Conservation (phyloP, 176 grass and related monocot genomes). For the Aegilops bicornis region DNA sequence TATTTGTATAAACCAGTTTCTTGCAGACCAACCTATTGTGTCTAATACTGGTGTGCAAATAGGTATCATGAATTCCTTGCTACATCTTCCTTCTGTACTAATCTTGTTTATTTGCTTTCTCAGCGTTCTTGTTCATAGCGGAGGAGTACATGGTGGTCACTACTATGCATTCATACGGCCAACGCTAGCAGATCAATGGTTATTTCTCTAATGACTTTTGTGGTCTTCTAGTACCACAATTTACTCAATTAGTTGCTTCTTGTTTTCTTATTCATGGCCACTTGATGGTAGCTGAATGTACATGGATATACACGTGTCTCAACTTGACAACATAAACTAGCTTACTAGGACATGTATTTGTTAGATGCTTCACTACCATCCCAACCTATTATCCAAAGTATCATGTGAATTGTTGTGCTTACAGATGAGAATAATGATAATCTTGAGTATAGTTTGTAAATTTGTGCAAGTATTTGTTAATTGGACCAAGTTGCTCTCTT, state of each 20-base stretch:
- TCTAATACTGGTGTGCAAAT: slow-evolving; percentile 7
- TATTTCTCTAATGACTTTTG: slow-evolving; percentile 37
- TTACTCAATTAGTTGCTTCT: slow-evolving; percentile 26
- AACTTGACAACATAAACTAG: slow-evolving; percentile 5
- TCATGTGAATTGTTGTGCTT: neutral
- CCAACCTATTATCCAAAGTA: neutral
- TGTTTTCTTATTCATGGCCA: neutral
- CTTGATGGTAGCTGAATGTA: neutral
- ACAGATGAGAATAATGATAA: slow-evolving; percentile 1
- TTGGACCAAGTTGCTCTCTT: neutral
- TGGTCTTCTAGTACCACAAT: neutral
- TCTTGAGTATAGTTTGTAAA: neutral
- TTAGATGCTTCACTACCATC: neutral
- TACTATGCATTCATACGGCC: slow-evolving; percentile 95
- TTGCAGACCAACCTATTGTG: neutral
- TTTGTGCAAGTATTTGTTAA: slow-evolving; percentile 2
- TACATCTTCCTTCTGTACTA: slow-evolving; percentile 32
- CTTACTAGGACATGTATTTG: neutral
- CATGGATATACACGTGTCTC: neutral
- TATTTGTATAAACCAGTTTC: slow-evolving; percentile 12
- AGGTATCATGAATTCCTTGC: neutral
- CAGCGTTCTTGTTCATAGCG: slow-evolving; percentile 97
- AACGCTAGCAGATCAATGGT: slow-evolving; percentile 81
- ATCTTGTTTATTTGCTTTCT: slow-evolving; percentile 34
- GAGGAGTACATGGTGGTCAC: slow-evolving; percentile 90